Base-by-base conservation (phyloP, 2,329 filamentous ascomycete species). In the Fusarium heterosporum region DNA sequence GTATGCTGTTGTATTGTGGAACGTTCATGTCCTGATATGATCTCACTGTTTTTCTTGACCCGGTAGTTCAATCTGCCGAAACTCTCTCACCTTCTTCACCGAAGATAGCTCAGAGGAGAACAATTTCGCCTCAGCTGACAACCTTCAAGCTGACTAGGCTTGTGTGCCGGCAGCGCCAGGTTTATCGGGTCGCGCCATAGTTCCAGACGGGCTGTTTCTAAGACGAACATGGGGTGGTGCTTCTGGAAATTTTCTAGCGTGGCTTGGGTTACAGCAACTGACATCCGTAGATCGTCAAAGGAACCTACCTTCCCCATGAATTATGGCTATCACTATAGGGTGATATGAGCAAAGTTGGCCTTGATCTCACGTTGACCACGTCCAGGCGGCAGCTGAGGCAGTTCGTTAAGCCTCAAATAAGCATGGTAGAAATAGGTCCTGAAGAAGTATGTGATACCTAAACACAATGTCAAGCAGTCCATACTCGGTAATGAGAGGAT, bases 211-310 rank as follows among this genome's bases (percentile, higher is more conserved):
- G 8, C 29, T 46, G 42, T 45, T 61, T 34, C 45, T 25, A 36
- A 54, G 22, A 36, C n/a, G 34, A 25, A 53, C 58, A 46, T 43
- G 66, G 58, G 39, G 36, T 40, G 30, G 43, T 64, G 56, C 52
- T 73, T 73, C 71, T 73, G 54, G 71, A 73, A 73, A 63, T 56
- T 71, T 73, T 73, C 71, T 73, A 73, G 71, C 68, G 68, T 49
- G 47, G 59, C 56, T 61, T 64, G 36, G 54, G 53, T 46, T 55
- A 22, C 43, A 59, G 48, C 26, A 41, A 48, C 55, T 55, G 45
- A 55, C 34, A 22, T 22, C 22, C 22, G 22, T 22, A 61, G 56
- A 68, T 72, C 60, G 60, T 16, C 38, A 61, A 65, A 60, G 43
- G 52, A 66, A 68, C 66, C 64, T 71, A n/a, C n/a, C n/a, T 68